Evolutionary conservation across 2,329 filamentous ascomycete genomes (phyloP).

Genomic region (Venturia pyrina): DNA sequence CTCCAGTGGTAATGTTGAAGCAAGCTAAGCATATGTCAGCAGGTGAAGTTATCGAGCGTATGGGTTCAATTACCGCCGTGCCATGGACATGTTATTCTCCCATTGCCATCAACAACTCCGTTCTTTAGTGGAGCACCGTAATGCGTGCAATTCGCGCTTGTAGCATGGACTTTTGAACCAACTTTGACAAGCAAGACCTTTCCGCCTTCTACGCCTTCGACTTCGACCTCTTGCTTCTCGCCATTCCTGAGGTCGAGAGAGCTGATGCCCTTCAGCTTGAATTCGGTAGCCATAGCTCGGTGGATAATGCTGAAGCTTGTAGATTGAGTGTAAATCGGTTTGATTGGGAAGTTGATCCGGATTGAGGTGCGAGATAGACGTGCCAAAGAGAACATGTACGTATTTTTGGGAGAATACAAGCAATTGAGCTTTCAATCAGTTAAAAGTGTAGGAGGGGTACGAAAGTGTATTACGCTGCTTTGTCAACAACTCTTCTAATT

Average conservation of each 20-base stretch:
- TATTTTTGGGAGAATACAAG: not conserved
- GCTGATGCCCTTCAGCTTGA: constrained; percentile 62
- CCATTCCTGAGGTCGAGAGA: constrained; percentile 66
- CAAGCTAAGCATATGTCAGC: constrained; percentile 51
- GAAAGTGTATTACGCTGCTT: not conserved
- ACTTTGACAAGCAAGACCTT: constrained; percentile 82
- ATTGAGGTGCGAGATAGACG: not conserved
- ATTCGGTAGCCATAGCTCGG: constrained; percentile 28
- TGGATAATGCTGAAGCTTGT: not conserved
- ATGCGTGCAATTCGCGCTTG: constrained; percentile 77
- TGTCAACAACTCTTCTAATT: not conserved
- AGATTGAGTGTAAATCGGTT: not conserved
- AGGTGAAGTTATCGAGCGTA: not conserved
- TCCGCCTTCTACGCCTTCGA: constrained; percentile 76
- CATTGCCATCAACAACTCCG: constrained; percentile 72
- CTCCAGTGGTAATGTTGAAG: constrained; percentile 80
- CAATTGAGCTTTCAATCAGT: not conserved
- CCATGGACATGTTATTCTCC: constrained; percentile 88
- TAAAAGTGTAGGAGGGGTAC: not conserved
- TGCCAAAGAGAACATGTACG: not conserved
- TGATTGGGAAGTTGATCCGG: not conserved
- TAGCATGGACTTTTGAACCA: constrained; percentile 64
- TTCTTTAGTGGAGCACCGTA: constrained; percentile 85
- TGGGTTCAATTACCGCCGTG: constrained; percentile 59
- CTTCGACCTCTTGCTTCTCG: constrained; percentile 79